Base-by-base conservation (phyloP, 176 grass and related monocot genomes). In the Pontederia crassipes region DNA sequence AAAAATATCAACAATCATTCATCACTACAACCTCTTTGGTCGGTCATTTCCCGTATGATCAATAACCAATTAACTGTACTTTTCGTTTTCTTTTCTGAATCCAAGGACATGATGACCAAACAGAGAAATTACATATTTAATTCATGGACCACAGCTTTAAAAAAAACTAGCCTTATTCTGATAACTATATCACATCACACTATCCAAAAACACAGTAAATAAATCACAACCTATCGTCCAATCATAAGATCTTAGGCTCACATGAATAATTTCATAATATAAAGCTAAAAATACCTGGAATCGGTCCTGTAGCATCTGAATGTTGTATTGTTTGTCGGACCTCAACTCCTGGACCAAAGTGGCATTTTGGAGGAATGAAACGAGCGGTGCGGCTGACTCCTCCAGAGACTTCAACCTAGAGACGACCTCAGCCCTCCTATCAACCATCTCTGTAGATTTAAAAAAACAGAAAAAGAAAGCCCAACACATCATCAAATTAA, bases 321-420 rank as follows among this genome's bases (percentile, higher is more conserved):
- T 71, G 76, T 97, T 97, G 76, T 97, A 88, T 63, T 83, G 78
- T 29, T 76, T 88, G 60, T 97, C 92, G 17, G 92, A 68, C 70
- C 78, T 71, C 66, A 97, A 69, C 59, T 97, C 92, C 70, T 85
- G 87, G 35, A 91, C 92, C 17, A 88, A 81, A 74, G 78, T 46
- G 56, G 76, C 65, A 64, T 78, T 83, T 67, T 73, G 72, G 50
- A 97, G 92, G 76, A 97, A 91, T 20, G 72, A 72, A 58, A 97
- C 81, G 20, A 97, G 54, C 9, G 87, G 84, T 11, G 79, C 81
- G 10, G 82, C 79, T 11, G 78, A 86, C 51, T 71, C 92, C 55
- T 85, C 78, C 20, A 97, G 87, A 46, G 62, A 68, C 64, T 81
- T 78, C 73, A 97, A 73, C 73, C 92, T 52, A 13, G 70, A 77